Evolutionary conservation across 257 asterid genomes (phyloP), one percentile per base, ranked within the genome.

Genomic region (Ilex asprella): DNA sequence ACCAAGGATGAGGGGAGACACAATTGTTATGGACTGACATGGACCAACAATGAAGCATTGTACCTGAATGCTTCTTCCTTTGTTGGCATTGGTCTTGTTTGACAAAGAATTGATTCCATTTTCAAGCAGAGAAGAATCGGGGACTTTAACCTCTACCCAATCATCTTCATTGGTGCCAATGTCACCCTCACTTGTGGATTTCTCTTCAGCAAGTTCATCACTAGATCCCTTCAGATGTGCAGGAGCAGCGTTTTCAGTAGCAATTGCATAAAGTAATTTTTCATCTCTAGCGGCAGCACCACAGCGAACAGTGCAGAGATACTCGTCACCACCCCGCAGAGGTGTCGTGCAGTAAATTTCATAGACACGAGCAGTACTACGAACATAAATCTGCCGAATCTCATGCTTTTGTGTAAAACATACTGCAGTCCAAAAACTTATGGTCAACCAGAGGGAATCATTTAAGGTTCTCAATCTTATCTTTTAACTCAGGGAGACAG

Each of bases 341-440:
- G 87, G 68, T 41, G 61, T 66, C 31, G 86, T 73, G 66, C 74
- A 84, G 75, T 93, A 89, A 58, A 89, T 74, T 80, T 93, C 99
- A 70, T 79, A 89, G 53, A 81, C 81, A 58, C 97, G 96, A 55
- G 97, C 96, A 62, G 90, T 87, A 78, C 99, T 93, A 58, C 96
- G 86, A 58, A 89, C 85, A 79, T 93, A 93, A 49, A 89, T 74
- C 75, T 89, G 97, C 53, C 78, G 65, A 57, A 89, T 70, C 30
- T 82, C 88, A 55, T 75, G 75, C 82, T 75, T 85, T 58, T 73
- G 81, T 70, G 54, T 70, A 70, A 93, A 85, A 73, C 71, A 64
- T 61, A 87, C 97, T 89, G 86, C 84, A 82, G 60, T 29, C 39
- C 62, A 60, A 3, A 72, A 32, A 67, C 68, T 30, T 52, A 55